phyloP scores from a whole-genome alignment of 352 stramenopile species.

The Phytophthora meadii region DNA sequence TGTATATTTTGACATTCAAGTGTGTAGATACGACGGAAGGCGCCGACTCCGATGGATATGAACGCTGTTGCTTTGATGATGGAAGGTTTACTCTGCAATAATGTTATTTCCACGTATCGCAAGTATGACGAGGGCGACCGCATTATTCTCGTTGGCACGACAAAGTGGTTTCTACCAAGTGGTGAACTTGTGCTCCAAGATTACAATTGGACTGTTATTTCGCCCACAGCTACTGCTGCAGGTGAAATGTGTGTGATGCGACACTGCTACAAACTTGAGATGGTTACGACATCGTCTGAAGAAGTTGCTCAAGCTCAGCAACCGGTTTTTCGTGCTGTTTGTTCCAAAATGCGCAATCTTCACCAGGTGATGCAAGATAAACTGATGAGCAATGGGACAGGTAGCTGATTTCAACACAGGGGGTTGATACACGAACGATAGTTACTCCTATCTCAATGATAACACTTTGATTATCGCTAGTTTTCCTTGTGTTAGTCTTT shows the following conservation, averaged over 20 bases:
- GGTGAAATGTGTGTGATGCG: slow-evolving; percentile 10
- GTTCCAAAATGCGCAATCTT: slow-evolving; percentile 17
- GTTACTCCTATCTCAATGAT: too few relatives aligned
- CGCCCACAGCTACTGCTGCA: not conserved
- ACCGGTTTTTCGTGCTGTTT: slow-evolving; percentile 4
- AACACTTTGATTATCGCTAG: too few relatives aligned
- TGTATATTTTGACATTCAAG: not conserved
- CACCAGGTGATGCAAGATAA: slow-evolving; percentile 11
- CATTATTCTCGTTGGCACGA: slow-evolving; percentile 19
- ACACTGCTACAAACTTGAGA: slow-evolving; percentile 24
- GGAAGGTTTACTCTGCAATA: slow-evolving; percentile 5
- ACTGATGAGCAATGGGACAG: not conserved
- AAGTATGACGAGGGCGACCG: slow-evolving; percentile 26
- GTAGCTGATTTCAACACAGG: too few relatives aligned
- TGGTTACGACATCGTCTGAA: not conserved
- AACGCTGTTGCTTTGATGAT: slow-evolving; percentile 17
- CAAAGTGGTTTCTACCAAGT: slow-evolving; percentile 26
- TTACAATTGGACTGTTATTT: slow-evolving; percentile 30
- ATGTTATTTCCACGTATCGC: slow-evolving; percentile 10
- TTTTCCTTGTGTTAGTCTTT: too few relatives aligned
- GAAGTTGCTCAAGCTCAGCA: slow-evolving; percentile 8
- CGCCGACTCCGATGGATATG: slow-evolving; percentile 16
- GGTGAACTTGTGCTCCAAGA: slow-evolving; percentile 27
- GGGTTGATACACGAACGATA: too few relatives aligned
- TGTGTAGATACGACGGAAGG: slow-evolving; percentile 5